These are phyloP conservation scores for Gamsiella multidivaricata DNA, from an alignment of 192 early-diverging fungal genomes.

Conservation along the genomic window DNA sequence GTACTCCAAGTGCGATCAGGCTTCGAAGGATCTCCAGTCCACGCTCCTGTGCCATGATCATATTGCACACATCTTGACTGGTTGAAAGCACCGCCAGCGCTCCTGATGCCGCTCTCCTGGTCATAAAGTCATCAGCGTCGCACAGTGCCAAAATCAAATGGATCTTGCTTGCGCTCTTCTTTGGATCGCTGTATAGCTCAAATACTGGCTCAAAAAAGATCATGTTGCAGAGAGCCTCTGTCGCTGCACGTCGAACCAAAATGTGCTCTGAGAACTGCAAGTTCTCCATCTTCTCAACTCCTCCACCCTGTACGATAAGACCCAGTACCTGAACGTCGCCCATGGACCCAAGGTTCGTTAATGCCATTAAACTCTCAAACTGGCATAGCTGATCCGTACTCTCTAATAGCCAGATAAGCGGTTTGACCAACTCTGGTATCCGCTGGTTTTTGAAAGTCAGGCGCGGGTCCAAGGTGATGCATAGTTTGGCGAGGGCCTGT, in stretches of 20 bases:
- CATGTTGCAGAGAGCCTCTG: constrained; percentile 95
- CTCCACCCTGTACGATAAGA: constrained; percentile 62
- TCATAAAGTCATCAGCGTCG: constrained; percentile 88
- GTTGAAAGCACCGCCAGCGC: constrained; percentile 84
- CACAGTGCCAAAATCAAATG: constrained; percentile 87
- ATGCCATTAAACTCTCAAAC: constrained; percentile 93
- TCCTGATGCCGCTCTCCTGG: constrained; percentile 86
- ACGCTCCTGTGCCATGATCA: constrained; percentile 66
- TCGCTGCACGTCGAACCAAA: constrained; percentile 87
- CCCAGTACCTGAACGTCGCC: constrained; percentile 58
- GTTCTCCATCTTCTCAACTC: constrained; percentile 78
- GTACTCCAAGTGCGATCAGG: constrained; percentile 61
- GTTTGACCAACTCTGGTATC: constrained; percentile 77
- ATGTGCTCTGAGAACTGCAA: constrained; percentile 83
- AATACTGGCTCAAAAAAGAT: constrained; percentile 86
- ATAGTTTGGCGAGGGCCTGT: constrained; percentile 92
- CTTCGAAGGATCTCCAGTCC: constrained; percentile 65
- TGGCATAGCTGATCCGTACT: constrained; percentile 72
- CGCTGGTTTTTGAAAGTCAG: constrained; percentile 82
- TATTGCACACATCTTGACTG: constrained; percentile 61
- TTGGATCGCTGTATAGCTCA: constrained; percentile 72
- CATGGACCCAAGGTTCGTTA: constrained; percentile 90
- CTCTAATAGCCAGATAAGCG: constrained; percentile 71
- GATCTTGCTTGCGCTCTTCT: constrained; percentile 64
- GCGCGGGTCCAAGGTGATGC: constrained; percentile 89